phyloP scores from a whole-genome alignment of 225 moss, liverwort and hornwort species.

The Pseudisothecium myosuroides region DNA sequence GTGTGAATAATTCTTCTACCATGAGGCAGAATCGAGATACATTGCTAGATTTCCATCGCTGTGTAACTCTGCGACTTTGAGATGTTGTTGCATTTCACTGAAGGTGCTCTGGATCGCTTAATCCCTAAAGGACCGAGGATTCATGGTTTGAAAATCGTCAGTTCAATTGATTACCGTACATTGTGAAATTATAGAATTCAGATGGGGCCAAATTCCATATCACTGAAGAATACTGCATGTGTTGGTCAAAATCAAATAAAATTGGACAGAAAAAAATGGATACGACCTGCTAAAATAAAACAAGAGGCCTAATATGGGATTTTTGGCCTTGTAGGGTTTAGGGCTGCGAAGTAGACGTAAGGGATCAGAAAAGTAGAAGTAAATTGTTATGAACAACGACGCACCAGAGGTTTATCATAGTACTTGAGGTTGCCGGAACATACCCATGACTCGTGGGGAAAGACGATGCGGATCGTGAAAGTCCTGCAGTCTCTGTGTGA shows the following conservation, averaged over 20 bases:
- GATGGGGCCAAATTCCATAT: background rate
- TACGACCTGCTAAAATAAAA: background rate
- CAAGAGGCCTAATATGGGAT: background rate
- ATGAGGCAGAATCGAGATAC: background rate
- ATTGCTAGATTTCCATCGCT: background rate
- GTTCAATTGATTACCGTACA: background rate
- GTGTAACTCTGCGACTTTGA: background rate
- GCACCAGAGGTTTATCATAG: background rate
- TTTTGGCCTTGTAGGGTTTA: background rate
- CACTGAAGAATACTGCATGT: background rate
- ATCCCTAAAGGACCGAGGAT: background rate
- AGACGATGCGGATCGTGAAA: slow-evolving; percentile 50
- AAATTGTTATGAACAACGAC: background rate
- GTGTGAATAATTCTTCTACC: background rate
- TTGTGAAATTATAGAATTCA: background rate
- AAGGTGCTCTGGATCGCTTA: background rate
- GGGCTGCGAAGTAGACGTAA: background rate
- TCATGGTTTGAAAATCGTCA: background rate
- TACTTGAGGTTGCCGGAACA: background rate
- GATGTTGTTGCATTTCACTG: background rate
- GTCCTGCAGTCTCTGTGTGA: slow-evolving; percentile 51
- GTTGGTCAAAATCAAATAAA: background rate
- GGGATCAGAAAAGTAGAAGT: background rate
- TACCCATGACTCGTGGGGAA: slow-evolving; percentile 59
- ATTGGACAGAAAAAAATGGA: background rate